These are phyloP conservation scores for Porpolomopsis calyptriformis DNA, from an alignment of 768 basidiomycete species.

Conservation along the genomic window DNA sequence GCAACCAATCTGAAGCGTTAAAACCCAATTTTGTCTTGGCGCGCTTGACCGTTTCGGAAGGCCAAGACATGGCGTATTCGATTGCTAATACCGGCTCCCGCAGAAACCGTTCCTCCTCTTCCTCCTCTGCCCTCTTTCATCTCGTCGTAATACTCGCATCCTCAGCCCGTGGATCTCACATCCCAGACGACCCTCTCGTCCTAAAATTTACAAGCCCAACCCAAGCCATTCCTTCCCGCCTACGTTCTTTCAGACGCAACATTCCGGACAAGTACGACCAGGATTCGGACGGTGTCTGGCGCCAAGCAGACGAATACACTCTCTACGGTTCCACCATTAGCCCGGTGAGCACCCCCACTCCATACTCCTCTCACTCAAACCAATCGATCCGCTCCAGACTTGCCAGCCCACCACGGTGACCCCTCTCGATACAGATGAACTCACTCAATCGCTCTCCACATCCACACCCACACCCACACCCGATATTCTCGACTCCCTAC, in stretches of 20 bases:
- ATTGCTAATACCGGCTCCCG: neutral
- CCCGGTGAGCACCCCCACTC: slow-evolving; percentile 26
- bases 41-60: neutral
- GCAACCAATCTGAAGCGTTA: too few species aligned
- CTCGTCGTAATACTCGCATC: slow-evolving; percentile 11
- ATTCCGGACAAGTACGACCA: slow-evolving; percentile 48
- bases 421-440: slow-evolving; percentile 17
- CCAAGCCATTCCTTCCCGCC: neutral
- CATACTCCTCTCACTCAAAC: slow-evolving; percentile 1
- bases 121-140: slow-evolving; percentile 8
- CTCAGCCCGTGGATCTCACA: slow-evolving; percentile 9
- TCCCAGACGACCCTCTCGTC: slow-evolving; percentile 6
- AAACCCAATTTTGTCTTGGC: neutral
- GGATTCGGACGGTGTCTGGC: slow-evolving; percentile 49
- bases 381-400: neutral
- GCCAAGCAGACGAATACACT: slow-evolving; percentile 42
- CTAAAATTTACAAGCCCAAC: slow-evolving; percentile 12
- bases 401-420: slow-evolving; percentile 18
- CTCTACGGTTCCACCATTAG: slow-evolving; percentile 65
- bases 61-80: neutral
- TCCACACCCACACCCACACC: slow-evolving; percentile 15
- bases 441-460: slow-evolving; percentile 14
- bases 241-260: slow-evolving; percentile 6
- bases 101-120: slow-evolving; percentile 1
- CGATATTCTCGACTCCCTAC: slow-evolving; percentile 31